These are phyloP conservation scores for Phytophthora ohioensis DNA, from an alignment of 352 stramenopile genomes.

Conservation along the genomic window DNA sequence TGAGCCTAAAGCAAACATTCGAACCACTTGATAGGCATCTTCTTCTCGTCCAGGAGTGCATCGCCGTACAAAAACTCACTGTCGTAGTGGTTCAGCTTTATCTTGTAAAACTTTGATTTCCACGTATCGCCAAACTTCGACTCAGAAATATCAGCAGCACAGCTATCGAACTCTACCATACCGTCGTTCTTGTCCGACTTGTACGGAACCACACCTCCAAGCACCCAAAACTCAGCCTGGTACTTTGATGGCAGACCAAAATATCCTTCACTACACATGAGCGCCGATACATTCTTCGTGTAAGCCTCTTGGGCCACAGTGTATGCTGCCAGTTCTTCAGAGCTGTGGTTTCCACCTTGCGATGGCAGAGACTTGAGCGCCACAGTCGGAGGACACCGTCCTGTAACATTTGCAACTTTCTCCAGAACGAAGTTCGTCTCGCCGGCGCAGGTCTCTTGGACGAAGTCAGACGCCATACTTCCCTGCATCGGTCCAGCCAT, in stretches of 20 bases:
- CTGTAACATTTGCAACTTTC: constrained; percentile 18
- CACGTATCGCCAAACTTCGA: constrained; percentile 49
- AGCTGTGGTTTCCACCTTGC: constrained; percentile 32
- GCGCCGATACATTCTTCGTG: constrained; percentile 33
- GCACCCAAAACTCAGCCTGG: constrained; percentile 24
- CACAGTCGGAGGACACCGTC: constrained; percentile 29
- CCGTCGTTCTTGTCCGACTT: constrained; percentile 42
- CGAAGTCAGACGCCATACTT: constrained; percentile 26
- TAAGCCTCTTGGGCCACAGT: constrained; percentile 35
- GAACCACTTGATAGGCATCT: constrained; percentile 60
- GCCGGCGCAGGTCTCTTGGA: constrained; percentile 22
- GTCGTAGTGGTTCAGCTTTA: constrained; percentile 63
- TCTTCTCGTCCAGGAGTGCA: constrained; percentile 46
- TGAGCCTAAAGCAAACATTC: constrained; percentile 51
- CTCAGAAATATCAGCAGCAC: constrained; percentile 31
- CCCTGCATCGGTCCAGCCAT: constrained; percentile 33
- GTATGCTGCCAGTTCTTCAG: constrained; percentile 29
- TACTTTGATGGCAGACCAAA: constrained; percentile 45
- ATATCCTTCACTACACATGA: constrained; percentile 45
- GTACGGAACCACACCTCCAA: constrained; percentile 32
- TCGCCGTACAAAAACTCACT: constrained; percentile 57
- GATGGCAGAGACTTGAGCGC: constrained; percentile 37
- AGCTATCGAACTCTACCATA: constrained; percentile 60
- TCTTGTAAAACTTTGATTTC: constrained; percentile 50
- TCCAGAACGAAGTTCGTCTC: constrained; percentile 20